These are phyloP conservation scores for Fonsecaea multimorphosa DNA, from an alignment of 2,329 filamentous ascomycete species.

Conservation along the genomic window DNA sequence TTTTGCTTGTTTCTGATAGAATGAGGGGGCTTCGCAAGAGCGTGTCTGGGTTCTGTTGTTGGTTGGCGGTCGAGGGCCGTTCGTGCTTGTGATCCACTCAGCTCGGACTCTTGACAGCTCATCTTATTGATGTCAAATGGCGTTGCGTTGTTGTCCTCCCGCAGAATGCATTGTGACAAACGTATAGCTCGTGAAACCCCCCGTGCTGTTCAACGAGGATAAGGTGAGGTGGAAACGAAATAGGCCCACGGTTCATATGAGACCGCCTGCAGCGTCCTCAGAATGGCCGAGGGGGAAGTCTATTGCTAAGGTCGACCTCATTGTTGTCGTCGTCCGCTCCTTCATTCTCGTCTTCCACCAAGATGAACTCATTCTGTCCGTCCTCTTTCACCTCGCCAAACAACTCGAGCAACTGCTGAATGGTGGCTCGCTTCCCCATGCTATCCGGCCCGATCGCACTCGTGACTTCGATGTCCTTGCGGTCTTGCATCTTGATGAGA, in stretches of 20 bases:
- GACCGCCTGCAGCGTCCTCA: conserved; percentile 1
- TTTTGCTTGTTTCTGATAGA: not conserved
- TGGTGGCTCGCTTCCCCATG: conserved; percentile 27
- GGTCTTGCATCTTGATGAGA: conserved; percentile 61
- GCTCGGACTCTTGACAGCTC: not conserved
- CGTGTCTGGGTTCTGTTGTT: too few species aligned
- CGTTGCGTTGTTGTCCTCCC: not conserved
- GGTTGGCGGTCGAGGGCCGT: too few species aligned
- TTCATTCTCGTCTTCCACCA: conserved; percentile 31
- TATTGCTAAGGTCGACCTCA: conserved; percentile 12
- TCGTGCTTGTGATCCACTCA: too few species aligned
- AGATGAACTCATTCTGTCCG: conserved; percentile 30
- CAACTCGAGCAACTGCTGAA: conserved; percentile 39
- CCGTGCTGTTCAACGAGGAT: not conserved
- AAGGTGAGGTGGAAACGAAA: not conserved
- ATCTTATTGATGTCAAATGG: not conserved
- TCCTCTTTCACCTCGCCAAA: conserved; percentile 39
- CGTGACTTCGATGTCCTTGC: conserved; percentile 58
- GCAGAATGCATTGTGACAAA: not conserved
- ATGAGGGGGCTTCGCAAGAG: not conserved
- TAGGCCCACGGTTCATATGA: too few species aligned
- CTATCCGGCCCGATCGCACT: conserved; percentile 30
- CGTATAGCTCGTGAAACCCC: not conserved
- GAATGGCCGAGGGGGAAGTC: conserved; percentile 31
- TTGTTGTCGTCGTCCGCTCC: conserved; percentile 19